phyloP scores from a whole-genome alignment of 2,329 filamentous ascomycete species.

The Aspergillus fischeri region DNA sequence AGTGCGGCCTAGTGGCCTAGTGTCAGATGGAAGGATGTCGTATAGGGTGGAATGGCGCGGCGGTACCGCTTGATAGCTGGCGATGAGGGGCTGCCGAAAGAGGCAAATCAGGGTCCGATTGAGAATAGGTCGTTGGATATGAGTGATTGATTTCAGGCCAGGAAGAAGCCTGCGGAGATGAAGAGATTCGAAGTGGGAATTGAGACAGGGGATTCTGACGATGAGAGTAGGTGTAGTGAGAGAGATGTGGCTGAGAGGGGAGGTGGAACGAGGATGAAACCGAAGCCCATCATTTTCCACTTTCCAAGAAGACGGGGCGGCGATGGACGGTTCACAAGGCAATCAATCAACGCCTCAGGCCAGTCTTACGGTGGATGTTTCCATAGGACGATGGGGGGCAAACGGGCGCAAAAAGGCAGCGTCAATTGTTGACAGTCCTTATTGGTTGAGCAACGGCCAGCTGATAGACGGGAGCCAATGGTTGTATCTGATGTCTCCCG shows the following conservation, averaged over 20 bases:
- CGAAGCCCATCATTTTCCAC: background rate
- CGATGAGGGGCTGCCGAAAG: background rate
- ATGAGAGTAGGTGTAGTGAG: background rate
- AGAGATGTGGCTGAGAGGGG: background rate
- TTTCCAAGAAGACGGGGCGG: no score
- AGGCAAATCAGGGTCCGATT: background rate
- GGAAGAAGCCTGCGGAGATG: background rate
- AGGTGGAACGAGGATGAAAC: background rate
- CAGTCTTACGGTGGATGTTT: background rate
- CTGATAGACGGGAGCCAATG: background rate
- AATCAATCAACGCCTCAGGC: background rate
- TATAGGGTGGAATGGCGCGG: background rate
- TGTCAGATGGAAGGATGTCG: background rate
- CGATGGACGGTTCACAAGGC: background rate
- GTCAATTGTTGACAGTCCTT: background rate
- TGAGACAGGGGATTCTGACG: background rate
- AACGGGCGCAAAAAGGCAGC: background rate
- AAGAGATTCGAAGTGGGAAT: background rate
- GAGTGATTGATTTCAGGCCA: background rate
- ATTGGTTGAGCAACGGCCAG: background rate
- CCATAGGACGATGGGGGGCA: background rate
- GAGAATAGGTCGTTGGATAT: background rate
- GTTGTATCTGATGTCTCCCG: background rate
- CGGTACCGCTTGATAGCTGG: background rate
- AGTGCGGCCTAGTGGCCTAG: background rate